phyloP scores from a whole-genome alignment of 2,329 filamentous ascomycete species.

The Neurospora sp. region DNA sequence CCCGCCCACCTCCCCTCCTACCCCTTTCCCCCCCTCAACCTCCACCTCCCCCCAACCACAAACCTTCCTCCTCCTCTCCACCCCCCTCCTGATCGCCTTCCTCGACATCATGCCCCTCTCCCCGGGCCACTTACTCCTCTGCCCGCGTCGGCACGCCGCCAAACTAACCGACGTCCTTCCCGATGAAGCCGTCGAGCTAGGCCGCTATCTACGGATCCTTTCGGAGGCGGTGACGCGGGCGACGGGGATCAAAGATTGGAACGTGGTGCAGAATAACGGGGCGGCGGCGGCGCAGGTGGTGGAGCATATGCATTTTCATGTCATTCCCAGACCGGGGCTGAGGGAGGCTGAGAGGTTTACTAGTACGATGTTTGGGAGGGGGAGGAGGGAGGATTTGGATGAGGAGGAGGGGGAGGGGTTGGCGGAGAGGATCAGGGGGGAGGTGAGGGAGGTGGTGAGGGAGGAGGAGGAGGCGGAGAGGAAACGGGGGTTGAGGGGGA shows the following conservation, averaged over 20 bases:
- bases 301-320: slow-evolving; percentile 87
- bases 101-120: slow-evolving; percentile 88
- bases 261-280: slow-evolving; percentile 94
- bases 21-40: slow-evolving; percentile 23
- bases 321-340: slow-evolving; percentile 75
- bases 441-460: slow-evolving; percentile 37
- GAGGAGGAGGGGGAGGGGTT: slow-evolving; percentile 60
- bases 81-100: slow-evolving; percentile 71
- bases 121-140: slow-evolving; percentile 72
- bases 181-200: slow-evolving; percentile 56
- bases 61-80: slow-evolving; percentile 65
- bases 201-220: slow-evolving; percentile 59
- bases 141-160: slow-evolving; percentile 64
- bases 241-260: slow-evolving; percentile 76
- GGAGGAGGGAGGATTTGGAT: slow-evolving; percentile 62
- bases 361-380: slow-evolving; percentile 70
- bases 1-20: slow-evolving; percentile 33
- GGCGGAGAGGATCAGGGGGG: slow-evolving; percentile 43
- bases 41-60: slow-evolving; percentile 30
- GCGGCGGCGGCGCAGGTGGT: slow-evolving; percentile 85
- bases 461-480: slow-evolving; percentile 27
- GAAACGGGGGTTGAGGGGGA: slow-evolving; percentile 21
- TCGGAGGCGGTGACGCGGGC: slow-evolving; percentile 60
- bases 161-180: slow-evolving; percentile 65
- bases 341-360: slow-evolving; percentile 54